These are phyloP conservation scores for Trichomonas gallinae DNA, from an alignment of 208 protist species.

Conservation along the genomic window DNA sequence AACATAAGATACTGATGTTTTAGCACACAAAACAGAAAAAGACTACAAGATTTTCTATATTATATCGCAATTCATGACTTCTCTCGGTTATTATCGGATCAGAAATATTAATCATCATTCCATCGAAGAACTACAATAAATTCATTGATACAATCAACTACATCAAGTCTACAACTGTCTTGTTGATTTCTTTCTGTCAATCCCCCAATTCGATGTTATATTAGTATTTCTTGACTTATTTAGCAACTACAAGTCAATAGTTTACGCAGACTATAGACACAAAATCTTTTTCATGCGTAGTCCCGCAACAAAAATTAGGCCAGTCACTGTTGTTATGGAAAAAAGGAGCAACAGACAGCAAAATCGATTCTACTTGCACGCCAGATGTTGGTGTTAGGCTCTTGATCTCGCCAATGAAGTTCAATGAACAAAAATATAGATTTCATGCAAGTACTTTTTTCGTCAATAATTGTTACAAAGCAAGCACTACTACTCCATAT, in stretches of 20 bases:
- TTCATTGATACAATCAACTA: background rate
- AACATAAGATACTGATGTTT: background rate
- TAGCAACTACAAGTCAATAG: background rate
- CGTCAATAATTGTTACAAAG: background rate
- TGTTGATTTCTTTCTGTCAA: background rate
- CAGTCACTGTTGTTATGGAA: background rate
- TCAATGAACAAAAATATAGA: background rate
- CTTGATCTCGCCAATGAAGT: background rate
- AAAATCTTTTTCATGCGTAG: background rate
- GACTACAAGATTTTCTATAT: background rate
- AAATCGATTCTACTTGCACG: background rate
- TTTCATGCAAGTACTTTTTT: background rate
- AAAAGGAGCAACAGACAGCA: background rate
- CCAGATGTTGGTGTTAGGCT: background rate
- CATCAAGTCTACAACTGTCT: background rate
- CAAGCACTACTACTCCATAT: background rate
- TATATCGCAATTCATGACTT: background rate
- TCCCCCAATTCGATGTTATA: background rate
- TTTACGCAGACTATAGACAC: background rate
- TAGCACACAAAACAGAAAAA: too few relatives aligned
- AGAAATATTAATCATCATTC: background rate
- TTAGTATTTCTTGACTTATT: background rate
- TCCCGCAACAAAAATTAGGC: background rate
- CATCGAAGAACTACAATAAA: background rate
- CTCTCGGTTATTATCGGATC: background rate